Percentiles rank a stretch among this genome's conserved stretches.
Evolutionary conservation across 495 filamentous ascomycete species (phyloP).

Genomic region (Umbilicaria muhlenbergii): DNA sequence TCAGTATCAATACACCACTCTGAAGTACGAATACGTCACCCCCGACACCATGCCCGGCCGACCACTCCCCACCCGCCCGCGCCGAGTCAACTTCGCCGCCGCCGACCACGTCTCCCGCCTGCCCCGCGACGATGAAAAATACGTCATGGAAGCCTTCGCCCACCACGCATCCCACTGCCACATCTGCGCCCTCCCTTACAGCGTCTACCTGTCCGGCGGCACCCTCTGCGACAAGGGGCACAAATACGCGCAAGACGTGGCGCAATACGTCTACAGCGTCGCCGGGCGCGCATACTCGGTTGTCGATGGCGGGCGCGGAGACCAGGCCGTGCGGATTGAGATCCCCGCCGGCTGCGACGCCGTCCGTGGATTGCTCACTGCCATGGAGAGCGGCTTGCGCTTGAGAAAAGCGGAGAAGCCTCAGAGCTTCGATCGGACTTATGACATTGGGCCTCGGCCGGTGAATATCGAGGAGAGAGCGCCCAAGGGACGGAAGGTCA

Average conservation of each 20-base stretch:
- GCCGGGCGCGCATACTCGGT: constrained; percentile 31
- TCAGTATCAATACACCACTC: no score
- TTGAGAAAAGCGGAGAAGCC: constrained; percentile 16
- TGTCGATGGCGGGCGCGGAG: constrained; percentile 28
- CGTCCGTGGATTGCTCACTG: constrained; percentile 29
- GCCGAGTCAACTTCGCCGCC: constrained; percentile 12
- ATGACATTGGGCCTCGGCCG: constrained; percentile 20
- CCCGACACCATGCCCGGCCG: constrained; percentile 4
- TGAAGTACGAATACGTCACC: no score
- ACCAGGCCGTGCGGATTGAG: constrained; percentile 27
- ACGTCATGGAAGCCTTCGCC: constrained; percentile 24
- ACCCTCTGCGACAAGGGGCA: constrained; percentile 34
- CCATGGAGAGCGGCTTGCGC: constrained; percentile 30
- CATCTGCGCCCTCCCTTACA: constrained; percentile 24
- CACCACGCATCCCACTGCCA: constrained; percentile 27
- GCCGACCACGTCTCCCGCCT: constrained; percentile 19
- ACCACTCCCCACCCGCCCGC: neutral
- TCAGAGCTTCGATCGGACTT: constrained; percentile 28
- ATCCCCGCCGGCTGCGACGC: constrained; percentile 25
- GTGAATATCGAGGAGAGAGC: constrained; percentile 3
- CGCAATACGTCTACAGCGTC: constrained; percentile 32
- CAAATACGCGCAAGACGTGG: constrained; percentile 28
- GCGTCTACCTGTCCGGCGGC: constrained; percentile 18
- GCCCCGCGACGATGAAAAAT: constrained; percentile 27
- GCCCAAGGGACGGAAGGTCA: neutral